Evolutionary conservation across 441 rosid genomes (phyloP).

Genomic region (Corymbia calophylla): DNA sequence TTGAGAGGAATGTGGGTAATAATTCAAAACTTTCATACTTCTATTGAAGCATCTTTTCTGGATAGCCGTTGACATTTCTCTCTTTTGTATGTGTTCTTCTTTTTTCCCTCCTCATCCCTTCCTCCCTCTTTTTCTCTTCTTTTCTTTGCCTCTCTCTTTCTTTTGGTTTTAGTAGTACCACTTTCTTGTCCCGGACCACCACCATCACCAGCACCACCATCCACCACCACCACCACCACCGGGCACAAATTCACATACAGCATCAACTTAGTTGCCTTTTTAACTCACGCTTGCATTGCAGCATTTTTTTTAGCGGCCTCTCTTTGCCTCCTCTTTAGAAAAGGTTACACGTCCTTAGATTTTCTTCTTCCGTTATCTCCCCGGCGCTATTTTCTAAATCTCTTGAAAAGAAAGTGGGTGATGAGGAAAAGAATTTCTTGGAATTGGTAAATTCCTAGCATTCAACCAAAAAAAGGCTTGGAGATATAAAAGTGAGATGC

Average conservation of each 20-base stretch:
- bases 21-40: neutral
- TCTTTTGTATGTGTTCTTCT: neutral
- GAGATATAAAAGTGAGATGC: neutral
- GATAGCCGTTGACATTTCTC: slow-evolving; percentile 48
- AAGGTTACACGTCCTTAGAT: slow-evolving; percentile 18
- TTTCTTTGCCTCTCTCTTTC: neutral
- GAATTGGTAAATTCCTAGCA: slow-evolving; percentile 18
- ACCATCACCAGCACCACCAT: neutral
- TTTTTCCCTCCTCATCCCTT: neutral
- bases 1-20: neutral
- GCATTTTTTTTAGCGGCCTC: slow-evolving; percentile 6
- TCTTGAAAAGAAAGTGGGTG: slow-evolving; percentile 4
- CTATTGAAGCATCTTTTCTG: neutral
- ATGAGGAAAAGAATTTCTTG: slow-evolving; percentile 22
- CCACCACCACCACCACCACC: slow-evolving; percentile 9
- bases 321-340: slow-evolving; percentile 21
- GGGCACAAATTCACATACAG: slow-evolving; percentile 22
- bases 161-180: slow-evolving; percentile 23
- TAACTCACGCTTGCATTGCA: slow-evolving; percentile 27
- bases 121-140: neutral
- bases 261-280: slow-evolving; percentile 33
- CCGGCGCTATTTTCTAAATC: slow-evolving; percentile 14
- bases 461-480: neutral
- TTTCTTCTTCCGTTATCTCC: slow-evolving; percentile 6
- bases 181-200: slow-evolving; percentile 48